Percentiles rank a stretch among this genome's conserved stretches.
Evolutionary conservation across 2,329 filamentous ascomycete species (phyloP).

Genomic region (Diaporthe helianthi): DNA sequence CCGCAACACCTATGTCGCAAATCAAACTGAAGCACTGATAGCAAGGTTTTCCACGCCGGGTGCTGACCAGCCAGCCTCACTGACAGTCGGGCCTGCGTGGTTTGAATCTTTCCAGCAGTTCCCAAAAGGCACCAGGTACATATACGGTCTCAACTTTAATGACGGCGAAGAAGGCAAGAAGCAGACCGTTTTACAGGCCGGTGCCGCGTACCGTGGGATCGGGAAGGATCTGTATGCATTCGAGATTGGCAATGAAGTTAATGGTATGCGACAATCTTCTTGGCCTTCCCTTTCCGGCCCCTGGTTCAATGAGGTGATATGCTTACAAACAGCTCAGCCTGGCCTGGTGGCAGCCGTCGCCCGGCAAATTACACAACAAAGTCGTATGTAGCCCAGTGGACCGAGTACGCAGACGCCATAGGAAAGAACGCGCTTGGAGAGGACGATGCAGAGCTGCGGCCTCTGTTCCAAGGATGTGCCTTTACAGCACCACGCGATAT

Average conservation of each 20-base stretch:
- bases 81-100: constrained; percentile 20
- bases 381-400: constrained; percentile 24
- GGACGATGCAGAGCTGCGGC: constrained; percentile 1
- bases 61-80: constrained; percentile 13
- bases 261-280: not conserved
- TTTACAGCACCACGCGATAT: constrained; percentile 27
- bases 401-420: constrained; percentile 15
- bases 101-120: constrained; percentile 25
- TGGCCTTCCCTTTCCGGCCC: not conserved
- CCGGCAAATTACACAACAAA: constrained; percentile 14
- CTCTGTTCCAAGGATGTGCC: constrained; percentile 24
- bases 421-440: not conserved
- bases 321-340: not conserved
- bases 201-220: not conserved
- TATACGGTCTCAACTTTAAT: constrained; percentile 22
- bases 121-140: constrained; percentile 3
- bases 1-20: constrained; percentile 14
- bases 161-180: constrained; percentile 1
- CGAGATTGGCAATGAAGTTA: constrained; percentile 26
- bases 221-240: constrained; percentile 15
- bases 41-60: constrained; percentile 12
- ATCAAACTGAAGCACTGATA: constrained; percentile 8
- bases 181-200: constrained; percentile 2
- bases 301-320: not conserved
- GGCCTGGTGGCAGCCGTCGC: constrained; percentile 21